Base-by-base conservation (phyloP, 257 asterid species). In the Osmanthus fragrans region DNA sequence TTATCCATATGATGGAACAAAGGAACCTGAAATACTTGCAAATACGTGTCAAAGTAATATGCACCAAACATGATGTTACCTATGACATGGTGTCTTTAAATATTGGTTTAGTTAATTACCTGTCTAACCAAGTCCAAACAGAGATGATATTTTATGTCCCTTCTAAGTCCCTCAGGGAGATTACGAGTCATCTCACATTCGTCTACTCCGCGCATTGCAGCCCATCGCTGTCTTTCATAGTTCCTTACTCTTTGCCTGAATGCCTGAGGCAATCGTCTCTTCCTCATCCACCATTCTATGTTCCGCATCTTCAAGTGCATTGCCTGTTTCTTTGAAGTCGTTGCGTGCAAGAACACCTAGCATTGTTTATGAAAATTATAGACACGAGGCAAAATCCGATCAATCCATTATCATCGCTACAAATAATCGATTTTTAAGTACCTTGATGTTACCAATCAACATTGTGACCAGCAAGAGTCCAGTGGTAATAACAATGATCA, bases 391-490 rank as follows among this genome's bases (percentile, higher is more conserved):
- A 3, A 13, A 45, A 45, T 13, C 18, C 6, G 0, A 45, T 1
- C 54, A 15, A 45, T 15, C 56, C 56, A 47, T 4, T 47, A 47
- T 15, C n/a, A 47, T 15, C 7, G n/a, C 19, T 1, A 45, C 12
- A 9, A 56, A 0, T 19, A 54, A n/a, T 19, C 4, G 12, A 10
- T 40, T 21, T 56, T 23, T 8, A 58, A 19, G 27, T 19, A 94
- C 97, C 97, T 96, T 96, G 87, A 96, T 96, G 88, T 96, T 96
- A 30, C 99, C 99, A n/a, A 96, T 96, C 65, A 96, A 88, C 99
- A 96, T 93, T 5, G 99, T 96, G 47, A 96, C 99, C 10, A 96
- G 82, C 40, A 96, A 84, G 4, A 96, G 96, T 25, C 99, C 99
- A 40, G 92, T 82, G 34, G 99, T 96, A 5, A 96, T 91, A 69